A percentile compares a stretch with the other conserved stretches of the same genome.
Evolutionary conservation across 495 filamentous ascomycete species (phyloP).

Genomic region (Coniosporium apollinis): DNA sequence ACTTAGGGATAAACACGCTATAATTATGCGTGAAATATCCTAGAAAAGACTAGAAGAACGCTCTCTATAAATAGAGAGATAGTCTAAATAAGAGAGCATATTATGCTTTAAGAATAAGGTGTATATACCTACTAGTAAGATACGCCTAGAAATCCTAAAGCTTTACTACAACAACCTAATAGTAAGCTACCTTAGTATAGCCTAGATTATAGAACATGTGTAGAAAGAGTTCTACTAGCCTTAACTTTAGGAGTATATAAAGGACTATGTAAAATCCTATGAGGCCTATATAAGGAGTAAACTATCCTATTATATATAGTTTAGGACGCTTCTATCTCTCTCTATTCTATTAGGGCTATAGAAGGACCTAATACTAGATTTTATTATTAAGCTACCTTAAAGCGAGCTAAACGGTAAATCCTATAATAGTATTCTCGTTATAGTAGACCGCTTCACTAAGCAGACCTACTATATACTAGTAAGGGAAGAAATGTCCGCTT

Average conservation of each 20-base stretch:
- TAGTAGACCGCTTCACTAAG: neutral
- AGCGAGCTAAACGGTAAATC: neutral
- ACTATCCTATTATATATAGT: neutral
- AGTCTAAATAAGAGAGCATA: neutral
- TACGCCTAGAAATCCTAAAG: constrained; percentile 1
- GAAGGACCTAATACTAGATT: constrained; percentile 3
- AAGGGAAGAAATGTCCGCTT: no score
- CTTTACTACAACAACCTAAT: constrained; percentile 2
- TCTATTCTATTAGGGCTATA: constrained; percentile 1
- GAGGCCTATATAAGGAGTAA: constrained; percentile 2
- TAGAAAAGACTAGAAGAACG: constrained; percentile 1
- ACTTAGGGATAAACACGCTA: neutral
- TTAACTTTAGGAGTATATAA: constrained; percentile 2
- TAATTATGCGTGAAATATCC: neutral
- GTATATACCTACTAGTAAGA: neutral
- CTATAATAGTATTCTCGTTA: constrained; percentile 3
- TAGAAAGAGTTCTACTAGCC: constrained; percentile 3
- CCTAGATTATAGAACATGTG: neutral
- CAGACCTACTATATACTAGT: neutral
- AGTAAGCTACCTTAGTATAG: neutral
- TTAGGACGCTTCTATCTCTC: constrained; percentile 1
- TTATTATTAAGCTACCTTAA: constrained; percentile 12
- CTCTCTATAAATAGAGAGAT: neutral
- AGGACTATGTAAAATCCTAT: constrained; percentile 5
- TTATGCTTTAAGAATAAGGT: neutral